Evolutionary conservation across 768 basidiomycete genomes (phyloP).

Genomic region (Sarcomyxa edulis): DNA sequence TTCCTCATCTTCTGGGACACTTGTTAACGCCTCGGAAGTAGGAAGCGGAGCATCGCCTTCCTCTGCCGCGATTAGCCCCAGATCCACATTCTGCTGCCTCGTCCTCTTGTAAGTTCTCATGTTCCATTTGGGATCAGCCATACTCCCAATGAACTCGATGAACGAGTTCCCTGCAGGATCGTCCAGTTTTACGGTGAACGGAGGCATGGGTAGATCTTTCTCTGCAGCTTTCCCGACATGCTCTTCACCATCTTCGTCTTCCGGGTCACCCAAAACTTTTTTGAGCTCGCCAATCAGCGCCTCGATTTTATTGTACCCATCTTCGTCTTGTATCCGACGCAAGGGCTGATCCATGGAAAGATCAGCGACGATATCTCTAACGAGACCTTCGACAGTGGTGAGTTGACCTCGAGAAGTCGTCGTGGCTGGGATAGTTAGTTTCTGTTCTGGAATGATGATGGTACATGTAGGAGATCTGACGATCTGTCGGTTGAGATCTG

Average conservation of each 20-base stretch:
- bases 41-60: slow-evolving; percentile 18
- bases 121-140: slow-evolving; percentile 92
- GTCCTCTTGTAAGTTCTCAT: slow-evolving; percentile 79
- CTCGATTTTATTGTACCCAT: slow-evolving; percentile 69
- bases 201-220: slow-evolving; percentile 49
- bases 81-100: slow-evolving; percentile 68
- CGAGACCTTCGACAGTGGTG: slow-evolving; percentile 93
- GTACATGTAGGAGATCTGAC: slow-evolving; percentile 85
- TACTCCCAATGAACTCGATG: slow-evolving; percentile 82
- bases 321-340: slow-evolving; percentile 72
- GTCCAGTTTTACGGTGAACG: slow-evolving; percentile 82
- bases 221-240: slow-evolving; percentile 24
- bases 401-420: slow-evolving; percentile 86
- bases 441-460: slow-evolving; percentile 79
- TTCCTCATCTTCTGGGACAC: background rate
- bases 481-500: slow-evolving; percentile 89
- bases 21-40: background rate
- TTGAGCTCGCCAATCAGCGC: slow-evolving; percentile 61
- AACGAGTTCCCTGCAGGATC: slow-evolving; percentile 98
- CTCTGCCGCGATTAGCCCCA: slow-evolving; percentile 73
- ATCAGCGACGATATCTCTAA: slow-evolving; percentile 79
- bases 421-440: slow-evolving; percentile 84
- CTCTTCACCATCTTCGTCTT: slow-evolving; percentile 28
- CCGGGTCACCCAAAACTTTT: slow-evolving; percentile 58
- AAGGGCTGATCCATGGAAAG: slow-evolving; percentile 79